Evolutionary conservation across 768 basidiomycete species (phyloP).

Genomic region (Antrodiella citrinella): DNA sequence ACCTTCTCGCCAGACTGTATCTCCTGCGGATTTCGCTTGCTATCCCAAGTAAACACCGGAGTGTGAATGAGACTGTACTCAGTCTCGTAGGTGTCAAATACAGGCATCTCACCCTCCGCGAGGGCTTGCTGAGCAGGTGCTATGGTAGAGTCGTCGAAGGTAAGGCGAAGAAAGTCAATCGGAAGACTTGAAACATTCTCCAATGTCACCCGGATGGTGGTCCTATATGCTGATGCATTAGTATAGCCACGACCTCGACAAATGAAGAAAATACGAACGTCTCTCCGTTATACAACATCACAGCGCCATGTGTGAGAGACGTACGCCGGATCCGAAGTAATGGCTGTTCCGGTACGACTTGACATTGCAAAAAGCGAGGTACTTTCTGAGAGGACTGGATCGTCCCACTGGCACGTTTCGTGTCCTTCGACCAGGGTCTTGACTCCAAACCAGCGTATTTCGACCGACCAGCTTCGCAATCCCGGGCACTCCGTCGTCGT

Average conservation of each 20-base stretch:
- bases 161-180: conserved; percentile 78
- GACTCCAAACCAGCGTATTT: conserved; percentile 73
- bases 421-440: conserved; percentile 48
- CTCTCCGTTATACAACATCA: conserved; percentile 96
- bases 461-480: conserved; percentile 59
- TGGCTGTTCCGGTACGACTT: conserved; percentile 83
- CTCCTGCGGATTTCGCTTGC: conserved; percentile 34
- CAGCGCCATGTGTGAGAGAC: conserved; percentile 85
- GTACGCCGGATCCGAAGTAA: conserved; percentile 78
- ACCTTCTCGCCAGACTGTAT: conserved; percentile 67
- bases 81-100: conserved; percentile 85
- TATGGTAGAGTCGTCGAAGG: conserved; percentile 88
- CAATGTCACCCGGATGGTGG: conserved; percentile 74
- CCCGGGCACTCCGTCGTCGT: conserved; percentile 48
- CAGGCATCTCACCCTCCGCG: conserved; percentile 70
- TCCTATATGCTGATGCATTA: conserved; percentile 37
- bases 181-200: conserved; percentile 84
- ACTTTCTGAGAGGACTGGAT: conserved; percentile 18
- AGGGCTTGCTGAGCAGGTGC: conserved; percentile 67
- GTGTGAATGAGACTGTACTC: conserved; percentile 72
- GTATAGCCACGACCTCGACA: background rate
- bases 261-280: conserved; percentile 39
- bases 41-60: conserved; percentile 75
- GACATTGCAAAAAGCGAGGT: conserved; percentile 65
- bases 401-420: conserved; percentile 30